phyloP scores from a whole-genome alignment of 2,329 filamentous ascomycete species.

The Botrytis hyacinthi region DNA sequence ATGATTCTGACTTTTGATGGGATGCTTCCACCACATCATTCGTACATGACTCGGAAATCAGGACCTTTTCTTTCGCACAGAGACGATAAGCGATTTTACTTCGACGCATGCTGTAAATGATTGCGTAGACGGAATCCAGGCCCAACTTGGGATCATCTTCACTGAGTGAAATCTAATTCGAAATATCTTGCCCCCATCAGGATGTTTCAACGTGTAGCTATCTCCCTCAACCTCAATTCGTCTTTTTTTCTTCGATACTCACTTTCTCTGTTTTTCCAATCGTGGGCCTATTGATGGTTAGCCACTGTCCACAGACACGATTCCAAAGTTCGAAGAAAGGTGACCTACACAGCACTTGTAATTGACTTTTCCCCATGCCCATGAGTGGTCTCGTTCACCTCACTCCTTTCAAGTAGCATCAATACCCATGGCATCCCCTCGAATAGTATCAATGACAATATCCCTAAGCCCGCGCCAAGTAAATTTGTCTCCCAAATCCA shows the following conservation, averaged over 20 bases:
- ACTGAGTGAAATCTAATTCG: neutral
- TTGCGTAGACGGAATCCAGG: neutral
- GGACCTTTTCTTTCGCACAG: neutral
- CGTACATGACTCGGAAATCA: neutral
- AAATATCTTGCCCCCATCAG: too few species aligned
- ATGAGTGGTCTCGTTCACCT: conserved; percentile 34
- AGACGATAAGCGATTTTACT: neutral
- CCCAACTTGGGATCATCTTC: neutral
- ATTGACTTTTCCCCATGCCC: conserved; percentile 31
- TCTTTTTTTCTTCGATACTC: neutral
- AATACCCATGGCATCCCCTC: conserved; percentile 33
- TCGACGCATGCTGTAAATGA: neutral
- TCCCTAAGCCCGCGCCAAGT: conserved; percentile 20
- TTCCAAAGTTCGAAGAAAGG: neutral
- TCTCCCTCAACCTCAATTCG: neutral
- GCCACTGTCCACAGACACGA: neutral
- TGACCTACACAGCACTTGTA: conserved; percentile 27
- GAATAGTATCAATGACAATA: conserved; percentile 27
- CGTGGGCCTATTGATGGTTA: neutral
- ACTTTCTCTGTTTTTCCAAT: neutral
- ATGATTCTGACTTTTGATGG: neutral
- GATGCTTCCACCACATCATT: neutral
- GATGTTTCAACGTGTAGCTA: neutral
- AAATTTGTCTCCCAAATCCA: conserved; percentile 29
- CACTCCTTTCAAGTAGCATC: conserved; percentile 37